Conservation (phyloP, 257 asterid genomes). For the Plantago major region DNA sequence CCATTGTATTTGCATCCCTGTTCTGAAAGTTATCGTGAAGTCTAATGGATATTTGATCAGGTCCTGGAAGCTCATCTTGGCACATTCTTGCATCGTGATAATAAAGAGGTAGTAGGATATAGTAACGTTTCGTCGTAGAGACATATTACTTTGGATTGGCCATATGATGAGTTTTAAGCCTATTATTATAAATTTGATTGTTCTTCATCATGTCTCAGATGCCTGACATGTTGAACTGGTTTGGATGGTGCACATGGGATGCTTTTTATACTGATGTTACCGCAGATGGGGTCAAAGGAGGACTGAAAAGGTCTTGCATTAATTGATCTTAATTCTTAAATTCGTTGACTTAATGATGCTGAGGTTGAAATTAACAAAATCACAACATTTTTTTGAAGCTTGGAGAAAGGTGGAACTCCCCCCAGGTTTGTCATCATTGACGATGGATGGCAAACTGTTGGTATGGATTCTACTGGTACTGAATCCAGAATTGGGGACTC, state of each 20-base stretch:
- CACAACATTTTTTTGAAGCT: conserved; percentile 22
- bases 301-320: conserved; percentile 49
- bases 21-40: not conserved
- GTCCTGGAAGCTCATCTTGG: conserved; percentile 55
- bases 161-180: conserved; percentile 7
- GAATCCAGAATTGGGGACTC: conserved; percentile 42
- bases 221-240: conserved; percentile 89
- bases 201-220: conserved; percentile 38
- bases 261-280: conserved; percentile 80
- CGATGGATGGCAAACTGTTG: conserved; percentile 86
- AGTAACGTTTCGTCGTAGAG: not conserved
- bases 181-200: too few species aligned
- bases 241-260: conserved; percentile 98
- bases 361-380: not conserved
- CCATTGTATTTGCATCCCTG: not conserved
- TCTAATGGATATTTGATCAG: conserved; percentile 29
- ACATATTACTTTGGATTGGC: not conserved
- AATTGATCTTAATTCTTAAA: conserved; percentile 10
- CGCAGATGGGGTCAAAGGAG: conserved; percentile 73
- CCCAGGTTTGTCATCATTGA: conserved; percentile 71
- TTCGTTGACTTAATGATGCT: not conserved
- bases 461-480: conserved; percentile 55
- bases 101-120: conserved; percentile 50
- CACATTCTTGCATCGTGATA: conserved; percentile 68
- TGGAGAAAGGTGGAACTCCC: conserved; percentile 58